These are phyloP conservation scores for Paecilomyces fulvus DNA, from an alignment of 2,329 filamentous ascomycete species.

Conservation along the genomic window DNA sequence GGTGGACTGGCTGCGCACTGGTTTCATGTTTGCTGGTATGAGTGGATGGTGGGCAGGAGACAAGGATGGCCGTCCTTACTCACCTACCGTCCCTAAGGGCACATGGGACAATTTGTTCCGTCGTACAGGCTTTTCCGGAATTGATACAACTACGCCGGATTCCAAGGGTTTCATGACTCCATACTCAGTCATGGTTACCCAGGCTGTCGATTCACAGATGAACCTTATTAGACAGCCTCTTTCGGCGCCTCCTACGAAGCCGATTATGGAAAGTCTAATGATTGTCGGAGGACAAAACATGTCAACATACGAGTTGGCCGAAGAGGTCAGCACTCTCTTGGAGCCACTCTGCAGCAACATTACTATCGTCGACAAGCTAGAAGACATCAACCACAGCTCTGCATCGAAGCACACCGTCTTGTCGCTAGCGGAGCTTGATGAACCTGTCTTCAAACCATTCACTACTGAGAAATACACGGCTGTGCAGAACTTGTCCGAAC, in stretches of 20 bases:
- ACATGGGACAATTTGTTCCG: conserved; percentile 18
- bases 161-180: background rate
- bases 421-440: background rate
- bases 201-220: background rate
- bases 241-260: too few relatives aligned
- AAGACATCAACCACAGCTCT: background rate
- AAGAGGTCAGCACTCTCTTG: background rate
- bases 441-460: background rate
- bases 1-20: conserved; percentile 8
- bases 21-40: conserved; percentile 20
- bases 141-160: conserved; percentile 8
- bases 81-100: conserved; percentile 1
- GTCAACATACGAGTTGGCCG: background rate
- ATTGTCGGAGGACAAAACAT: background rate
- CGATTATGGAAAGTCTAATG: background rate
- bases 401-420: background rate
- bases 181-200: background rate
- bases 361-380: background rate
- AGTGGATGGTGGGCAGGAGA: conserved; percentile 33
- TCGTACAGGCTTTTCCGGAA: conserved; percentile 15
- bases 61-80: conserved; percentile 11
- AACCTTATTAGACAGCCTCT: background rate
- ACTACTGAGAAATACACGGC: background rate
- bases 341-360: background rate
- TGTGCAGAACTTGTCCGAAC: background rate